phyloP scores from a whole-genome alignment of 306 rosid genomes.

The Fragaria ananassa region DNA sequence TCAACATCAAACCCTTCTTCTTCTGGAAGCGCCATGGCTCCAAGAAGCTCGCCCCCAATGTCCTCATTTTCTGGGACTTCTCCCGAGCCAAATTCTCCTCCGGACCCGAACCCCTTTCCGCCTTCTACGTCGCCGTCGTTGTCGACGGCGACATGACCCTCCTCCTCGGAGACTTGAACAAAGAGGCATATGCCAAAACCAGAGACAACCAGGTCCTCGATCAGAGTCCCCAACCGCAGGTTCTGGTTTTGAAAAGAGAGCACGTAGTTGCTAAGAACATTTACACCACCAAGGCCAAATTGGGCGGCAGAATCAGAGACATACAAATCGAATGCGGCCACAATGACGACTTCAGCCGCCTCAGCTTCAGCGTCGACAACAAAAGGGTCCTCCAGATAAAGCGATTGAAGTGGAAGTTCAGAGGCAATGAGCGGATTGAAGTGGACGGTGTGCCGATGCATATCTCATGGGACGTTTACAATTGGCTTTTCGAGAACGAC shows the following conservation, averaged over 20 bases:
- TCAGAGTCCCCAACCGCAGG: constrained; percentile 27
- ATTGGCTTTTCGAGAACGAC: constrained; percentile 65
- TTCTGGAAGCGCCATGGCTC: constrained; percentile 84
- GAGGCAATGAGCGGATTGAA: constrained; percentile 70
- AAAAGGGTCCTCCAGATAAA: constrained; percentile 48
- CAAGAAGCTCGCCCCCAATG: constrained; percentile 49
- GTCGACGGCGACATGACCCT: constrained; percentile 57
- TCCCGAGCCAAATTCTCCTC: constrained; percentile 57
- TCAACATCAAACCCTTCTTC: constrained; percentile 62
- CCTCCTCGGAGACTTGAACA: constrained; percentile 56
- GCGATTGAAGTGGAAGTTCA: constrained; percentile 73
- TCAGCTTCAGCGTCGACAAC: constrained; percentile 50
- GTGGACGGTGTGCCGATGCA: constrained; percentile 62
- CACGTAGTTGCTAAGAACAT: constrained; percentile 63
- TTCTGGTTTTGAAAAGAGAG: constrained; percentile 56
- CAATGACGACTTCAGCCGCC: constrained; percentile 32
- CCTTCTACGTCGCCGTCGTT: constrained; percentile 70
- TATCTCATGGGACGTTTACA: constrained; percentile 90
- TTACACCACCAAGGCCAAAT: constrained; percentile 54
- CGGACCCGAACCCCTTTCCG: constrained; percentile 63
- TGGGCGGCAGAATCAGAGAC: constrained; percentile 58
- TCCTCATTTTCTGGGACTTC: constrained; percentile 68
- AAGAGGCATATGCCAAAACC: constrained; percentile 56
- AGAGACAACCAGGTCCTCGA: constrained; percentile 25
- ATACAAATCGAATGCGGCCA: constrained; percentile 63